These are phyloP conservation scores for Glomus cerebriforme DNA, from an alignment of 192 early-diverging fungal species.

Conservation along the genomic window DNA sequence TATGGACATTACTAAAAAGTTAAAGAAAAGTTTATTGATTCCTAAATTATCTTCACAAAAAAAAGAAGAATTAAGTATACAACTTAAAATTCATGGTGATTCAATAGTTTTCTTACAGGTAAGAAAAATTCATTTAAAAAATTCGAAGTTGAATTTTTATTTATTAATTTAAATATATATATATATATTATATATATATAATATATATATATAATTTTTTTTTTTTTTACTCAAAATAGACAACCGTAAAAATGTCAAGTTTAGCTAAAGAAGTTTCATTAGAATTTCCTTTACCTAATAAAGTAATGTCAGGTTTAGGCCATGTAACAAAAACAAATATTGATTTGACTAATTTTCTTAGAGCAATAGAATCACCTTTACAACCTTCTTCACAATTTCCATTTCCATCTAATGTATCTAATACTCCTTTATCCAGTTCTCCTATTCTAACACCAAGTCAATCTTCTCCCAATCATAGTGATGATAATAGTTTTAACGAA, in stretches of 20 bases:
- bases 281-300: not conserved
- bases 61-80: constrained; percentile 7
- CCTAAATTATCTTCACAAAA: not conserved
- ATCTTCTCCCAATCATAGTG: not conserved
- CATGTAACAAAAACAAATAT: constrained; percentile 30
- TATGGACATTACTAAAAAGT: constrained; percentile 14
- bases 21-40: constrained; percentile 11
- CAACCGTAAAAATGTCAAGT: constrained; percentile 10
- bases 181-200: too few relatives aligned
- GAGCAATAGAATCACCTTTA: not conserved
- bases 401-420: not conserved
- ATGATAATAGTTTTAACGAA: too few relatives aligned
- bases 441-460: not conserved
- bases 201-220: too few relatives aligned
- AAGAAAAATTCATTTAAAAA: not conserved
- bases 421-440: not conserved
- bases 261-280: constrained; percentile 18
- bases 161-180: too few relatives aligned
- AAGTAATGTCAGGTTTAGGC: constrained; percentile 7
- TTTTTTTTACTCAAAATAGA: not conserved
- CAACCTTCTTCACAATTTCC: not conserved
- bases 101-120: constrained; percentile 26
- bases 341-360: constrained; percentile 13
- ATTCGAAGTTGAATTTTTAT: not conserved
- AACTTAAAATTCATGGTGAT: constrained; percentile 18